Base-by-base conservation (phyloP, 2,329 filamentous ascomycete species). In the Fusarium buxicola region DNA sequence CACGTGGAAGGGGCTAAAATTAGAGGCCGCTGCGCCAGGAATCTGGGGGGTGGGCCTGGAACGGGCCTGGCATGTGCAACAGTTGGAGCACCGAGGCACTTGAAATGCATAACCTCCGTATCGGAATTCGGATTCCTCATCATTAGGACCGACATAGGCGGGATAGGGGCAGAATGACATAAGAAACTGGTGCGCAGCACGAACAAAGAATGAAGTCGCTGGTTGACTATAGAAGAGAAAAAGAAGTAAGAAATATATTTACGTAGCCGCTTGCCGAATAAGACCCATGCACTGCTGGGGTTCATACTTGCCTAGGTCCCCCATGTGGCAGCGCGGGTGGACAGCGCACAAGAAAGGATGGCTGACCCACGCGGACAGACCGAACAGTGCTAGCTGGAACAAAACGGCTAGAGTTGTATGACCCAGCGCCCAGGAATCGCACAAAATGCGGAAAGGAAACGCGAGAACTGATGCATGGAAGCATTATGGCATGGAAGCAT, bases 351-450 rank as follows among this genome's bases (percentile, higher is more conserved):
- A 30, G 28, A 32, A n/a, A 32, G 28, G 8, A 25, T 28, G 44
- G 44, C 25, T 21, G 32, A 15, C 16, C 44, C 58, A 55, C 64
- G 46, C 67, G 67, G 67, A 55, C 56, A 69, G 46, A 63, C 67
- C 67, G 67, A 70, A 65, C 55, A 28, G 56, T 63, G 48, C 47
- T 57, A 63, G 66, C 66, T 65, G 66, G 38, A 40, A 39, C 27
- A 21, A 32, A 15, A 49, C 16, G 28, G 39, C 36, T 8, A 65
- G 46, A 48, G 62, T 32, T 27, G 16, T 24, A 40, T 16, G 34
- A 21, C n/a, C 11, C 44, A 21, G 46, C 25, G 27, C n/a, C 27
- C 25, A 11, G 7, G 35, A 56, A 32, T 34, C n/a, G 27, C 30
- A 44, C 18, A 39, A 40, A 16, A 46, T 32, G 38, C 32, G 40